These are phyloP conservation scores for Neofusicoccum cordaticola DNA, from an alignment of 2,329 filamentous ascomycete genomes.

Conservation along the genomic window DNA sequence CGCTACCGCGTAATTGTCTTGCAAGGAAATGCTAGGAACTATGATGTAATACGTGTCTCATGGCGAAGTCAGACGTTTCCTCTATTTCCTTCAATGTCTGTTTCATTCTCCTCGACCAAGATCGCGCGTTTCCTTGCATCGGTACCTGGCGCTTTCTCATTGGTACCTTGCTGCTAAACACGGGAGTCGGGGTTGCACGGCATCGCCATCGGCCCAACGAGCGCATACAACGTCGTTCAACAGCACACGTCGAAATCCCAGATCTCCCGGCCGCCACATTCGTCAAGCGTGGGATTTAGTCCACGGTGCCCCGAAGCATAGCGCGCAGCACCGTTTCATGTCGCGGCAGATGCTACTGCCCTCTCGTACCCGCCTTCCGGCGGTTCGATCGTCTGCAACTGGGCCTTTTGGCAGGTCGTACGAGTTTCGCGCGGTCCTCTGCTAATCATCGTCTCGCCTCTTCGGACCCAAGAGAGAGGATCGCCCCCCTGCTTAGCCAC, in stretches of 20 bases:
- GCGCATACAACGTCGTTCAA: conserved; percentile 5
- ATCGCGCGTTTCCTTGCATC: neutral
- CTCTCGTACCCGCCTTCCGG: neutral
- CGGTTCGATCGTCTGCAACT: neutral
- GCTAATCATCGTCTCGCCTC: neutral
- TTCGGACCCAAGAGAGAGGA: conserved; percentile 1
- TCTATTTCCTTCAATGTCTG: neutral
- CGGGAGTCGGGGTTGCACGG: conserved; percentile 1
- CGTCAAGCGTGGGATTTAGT: conserved; percentile 9
- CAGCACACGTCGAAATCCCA: neutral
- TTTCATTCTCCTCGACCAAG: neutral
- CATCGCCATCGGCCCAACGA: neutral
- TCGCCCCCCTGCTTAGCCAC: conserved; percentile 12
- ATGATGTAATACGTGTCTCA: conserved; percentile 12
- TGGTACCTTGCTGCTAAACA: neutral
- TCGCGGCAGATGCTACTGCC: neutral
- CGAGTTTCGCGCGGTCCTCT: conserved; percentile 10
- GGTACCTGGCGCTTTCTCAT: neutral
- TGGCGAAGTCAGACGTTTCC: neutral
- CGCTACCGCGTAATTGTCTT: conserved; percentile 1
- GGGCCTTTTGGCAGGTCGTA: conserved; percentile 11
- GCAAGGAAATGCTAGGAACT: neutral
- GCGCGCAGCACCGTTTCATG: conserved; percentile 9
- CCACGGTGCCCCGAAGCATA: neutral
- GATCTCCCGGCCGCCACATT: conserved; percentile 12